These are phyloP conservation scores for Trifolium pratense DNA, from an alignment of 306 rosid species.

Conservation along the genomic window DNA sequence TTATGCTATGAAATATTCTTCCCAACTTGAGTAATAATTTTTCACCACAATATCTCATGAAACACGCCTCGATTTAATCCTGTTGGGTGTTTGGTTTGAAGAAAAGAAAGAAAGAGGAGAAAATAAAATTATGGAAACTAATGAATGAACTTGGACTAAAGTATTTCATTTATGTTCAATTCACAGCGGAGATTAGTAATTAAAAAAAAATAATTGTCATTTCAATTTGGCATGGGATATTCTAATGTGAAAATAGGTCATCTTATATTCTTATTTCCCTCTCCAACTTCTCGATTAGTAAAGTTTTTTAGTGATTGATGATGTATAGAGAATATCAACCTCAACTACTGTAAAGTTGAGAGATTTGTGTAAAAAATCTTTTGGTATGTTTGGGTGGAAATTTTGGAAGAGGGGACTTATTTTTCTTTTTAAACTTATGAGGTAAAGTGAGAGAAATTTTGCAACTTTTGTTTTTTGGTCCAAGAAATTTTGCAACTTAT, in stretches of 20 bases:
- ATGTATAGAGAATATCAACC: neutral
- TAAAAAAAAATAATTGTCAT: neutral
- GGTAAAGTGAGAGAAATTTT: too few species aligned
- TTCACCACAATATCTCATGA: neutral
- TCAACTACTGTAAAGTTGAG: neutral
- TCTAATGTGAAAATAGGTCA: neutral
- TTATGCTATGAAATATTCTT: too few species aligned
- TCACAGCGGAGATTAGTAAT: too few species aligned
- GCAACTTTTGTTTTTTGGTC: too few species aligned
- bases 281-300: neutral
- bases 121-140: too few species aligned
- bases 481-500: too few species aligned
- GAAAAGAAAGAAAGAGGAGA: too few species aligned
- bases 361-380: neutral
- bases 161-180: too few species aligned
- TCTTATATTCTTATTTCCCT: neutral
- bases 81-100: too few species aligned
- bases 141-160: too few species aligned
- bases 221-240: constrained; percentile 8
- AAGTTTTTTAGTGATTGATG: neutral
- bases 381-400: neutral
- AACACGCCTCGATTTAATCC: neutral
- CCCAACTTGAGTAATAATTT: neutral
- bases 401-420: neutral
- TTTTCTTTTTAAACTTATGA: neutral